A percentile compares a stretch with the other conserved stretches of the same genome.
Conservation (phyloP, 2,329 filamentous ascomycete genomes). For the Chaetomiaceae sp. region DNA sequence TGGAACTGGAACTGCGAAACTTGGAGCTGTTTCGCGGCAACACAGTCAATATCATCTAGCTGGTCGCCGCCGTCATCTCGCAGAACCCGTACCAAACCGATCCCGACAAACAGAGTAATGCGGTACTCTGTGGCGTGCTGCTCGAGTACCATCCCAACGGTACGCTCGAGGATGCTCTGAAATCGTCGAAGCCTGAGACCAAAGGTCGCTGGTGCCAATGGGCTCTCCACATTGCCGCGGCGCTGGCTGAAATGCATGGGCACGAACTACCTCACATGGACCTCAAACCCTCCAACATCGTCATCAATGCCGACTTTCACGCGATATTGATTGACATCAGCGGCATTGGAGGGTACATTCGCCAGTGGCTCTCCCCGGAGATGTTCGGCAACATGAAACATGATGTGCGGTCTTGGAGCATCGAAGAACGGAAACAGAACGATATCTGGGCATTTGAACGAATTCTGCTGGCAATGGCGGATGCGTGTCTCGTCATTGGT, state of each 20-base stretch:
- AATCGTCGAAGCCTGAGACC: conserved; percentile 7
- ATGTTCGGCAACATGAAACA: conserved; percentile 14
- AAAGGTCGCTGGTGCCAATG: conserved; percentile 17
- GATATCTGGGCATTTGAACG: conserved; percentile 20
- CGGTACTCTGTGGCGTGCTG: conserved; percentile 19
- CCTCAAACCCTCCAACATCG: conserved; percentile 22
- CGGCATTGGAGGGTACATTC: conserved; percentile 18
- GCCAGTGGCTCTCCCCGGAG: conserved; percentile 22
- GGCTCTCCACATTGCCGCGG: conserved; percentile 19
- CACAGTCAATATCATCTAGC: conserved; percentile 16
- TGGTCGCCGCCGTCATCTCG: conserved; percentile 21
- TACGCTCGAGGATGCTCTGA: conserved; percentile 16
- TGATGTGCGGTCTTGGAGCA: conserved; percentile 15
- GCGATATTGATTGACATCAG: conserved; percentile 22
- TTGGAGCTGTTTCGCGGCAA: conserved; percentile 16
- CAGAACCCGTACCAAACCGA: conserved; percentile 11
- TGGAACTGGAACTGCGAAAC: conserved; percentile 24
- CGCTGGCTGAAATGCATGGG: conserved; percentile 18
- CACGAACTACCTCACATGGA: conserved; percentile 23
- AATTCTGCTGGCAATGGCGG: conserved; percentile 14
- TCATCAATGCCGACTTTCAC: conserved; percentile 13
- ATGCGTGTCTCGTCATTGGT: neutral
- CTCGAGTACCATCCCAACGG: conserved; percentile 22
- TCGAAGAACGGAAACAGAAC: conserved; percentile 18
- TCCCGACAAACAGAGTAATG: no score